Conservation (phyloP, 2,329 filamentous ascomycete species). For the Cercospora zeina region DNA sequence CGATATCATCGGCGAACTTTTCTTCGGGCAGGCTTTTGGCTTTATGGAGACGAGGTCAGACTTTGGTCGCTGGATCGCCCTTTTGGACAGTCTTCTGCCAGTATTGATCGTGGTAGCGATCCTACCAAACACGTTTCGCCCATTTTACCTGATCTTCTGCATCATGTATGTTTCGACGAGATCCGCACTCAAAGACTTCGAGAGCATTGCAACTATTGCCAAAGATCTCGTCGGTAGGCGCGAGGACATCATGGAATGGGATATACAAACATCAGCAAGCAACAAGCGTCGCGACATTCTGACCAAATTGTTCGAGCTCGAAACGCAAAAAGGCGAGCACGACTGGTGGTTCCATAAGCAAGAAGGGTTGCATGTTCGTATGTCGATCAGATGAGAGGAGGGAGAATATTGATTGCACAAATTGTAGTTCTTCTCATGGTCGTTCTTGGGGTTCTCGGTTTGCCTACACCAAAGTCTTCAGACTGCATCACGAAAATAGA, state of each 20-base stretch:
- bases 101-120: background rate
- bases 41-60: slow-evolving; percentile 20
- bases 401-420: background rate
- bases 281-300: background rate
- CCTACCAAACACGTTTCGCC: background rate
- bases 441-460: no score
- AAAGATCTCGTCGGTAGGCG: background rate
- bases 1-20: slow-evolving; percentile 9
- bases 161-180: background rate
- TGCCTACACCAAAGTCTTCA: no score
- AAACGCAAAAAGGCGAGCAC: background rate
- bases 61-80: background rate
- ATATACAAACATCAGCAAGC: background rate
- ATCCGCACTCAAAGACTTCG: background rate
- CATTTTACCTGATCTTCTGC: background rate
- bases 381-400: background rate
- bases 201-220: background rate
- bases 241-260: background rate
- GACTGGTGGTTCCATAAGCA: background rate
- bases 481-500: background rate
- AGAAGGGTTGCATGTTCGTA: background rate
- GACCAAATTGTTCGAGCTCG: background rate
- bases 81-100: background rate
- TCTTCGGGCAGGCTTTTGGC: slow-evolving; percentile 17
- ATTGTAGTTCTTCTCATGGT: no score